Evolutionary conservation across 176 grass and related monocot species (phyloP).

Genomic region (Oryza officinalis): DNA sequence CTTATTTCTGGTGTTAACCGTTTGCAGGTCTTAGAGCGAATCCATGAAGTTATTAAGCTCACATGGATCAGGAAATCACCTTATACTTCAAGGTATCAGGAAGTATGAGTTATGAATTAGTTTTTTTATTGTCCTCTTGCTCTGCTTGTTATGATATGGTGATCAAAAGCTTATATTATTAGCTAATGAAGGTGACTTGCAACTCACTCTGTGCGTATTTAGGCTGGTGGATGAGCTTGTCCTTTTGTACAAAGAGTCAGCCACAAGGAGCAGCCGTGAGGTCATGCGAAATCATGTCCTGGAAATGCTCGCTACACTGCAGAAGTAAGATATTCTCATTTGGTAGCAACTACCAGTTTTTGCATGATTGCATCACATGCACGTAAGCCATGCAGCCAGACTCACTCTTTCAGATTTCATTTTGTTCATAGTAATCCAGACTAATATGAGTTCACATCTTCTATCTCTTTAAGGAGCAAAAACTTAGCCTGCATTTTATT

Average conservation of each 20-base stretch:
- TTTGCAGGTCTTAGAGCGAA: slow-evolving; percentile 67
- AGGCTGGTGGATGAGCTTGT: slow-evolving; percentile 85
- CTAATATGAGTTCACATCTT: not conserved
- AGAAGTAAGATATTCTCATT: slow-evolving; percentile 55
- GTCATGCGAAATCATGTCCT: slow-evolving; percentile 52
- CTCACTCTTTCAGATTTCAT: not conserved
- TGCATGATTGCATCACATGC: not conserved
- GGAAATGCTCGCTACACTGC: slow-evolving; percentile 57
- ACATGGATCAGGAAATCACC: slow-evolving; percentile 92
- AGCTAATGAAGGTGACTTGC: not conserved
- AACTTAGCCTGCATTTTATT: not conserved
- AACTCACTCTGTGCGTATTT: slow-evolving; percentile 3
- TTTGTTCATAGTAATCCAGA: not conserved
- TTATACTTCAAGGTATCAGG: slow-evolving; percentile 62
- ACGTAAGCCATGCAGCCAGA: not conserved
- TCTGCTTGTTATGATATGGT: slow-evolving; percentile 2
- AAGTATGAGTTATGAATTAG: not conserved
- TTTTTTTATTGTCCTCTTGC: not conserved
- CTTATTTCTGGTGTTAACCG: not conserved
- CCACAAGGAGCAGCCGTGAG: slow-evolving; percentile 60
- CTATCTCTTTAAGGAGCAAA: not conserved
- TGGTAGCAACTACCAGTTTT: not conserved
- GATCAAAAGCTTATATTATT: not conserved
- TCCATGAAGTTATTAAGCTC: slow-evolving; percentile 64
- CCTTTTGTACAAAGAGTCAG: slow-evolving; percentile 86